Base-by-base conservation (phyloP, 2,329 filamentous ascomycete genomes). In the Dichotomopilus funicola region DNA sequence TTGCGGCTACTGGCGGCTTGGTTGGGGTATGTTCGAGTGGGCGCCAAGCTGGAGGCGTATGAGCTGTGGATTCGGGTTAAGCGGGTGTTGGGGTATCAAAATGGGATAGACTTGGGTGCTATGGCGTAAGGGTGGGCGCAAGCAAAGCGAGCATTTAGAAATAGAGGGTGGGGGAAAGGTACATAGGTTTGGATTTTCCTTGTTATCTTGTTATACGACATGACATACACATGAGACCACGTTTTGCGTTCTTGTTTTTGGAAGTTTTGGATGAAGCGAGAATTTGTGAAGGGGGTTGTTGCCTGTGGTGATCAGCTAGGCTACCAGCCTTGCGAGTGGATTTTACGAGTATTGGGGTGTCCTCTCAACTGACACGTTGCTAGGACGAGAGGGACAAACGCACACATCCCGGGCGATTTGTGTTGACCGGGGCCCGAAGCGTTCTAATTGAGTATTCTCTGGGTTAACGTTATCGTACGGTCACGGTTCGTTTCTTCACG, bases 11-110 rank as follows among this genome's bases (percentile, higher is more conserved):
- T 85, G 6, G 71, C 72, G 1, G 84, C 83, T 1, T 86, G 81
- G 75, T 57, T 81, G 55, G 76, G 78, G 1, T 84, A 78, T 62
- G 66, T 83, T 46, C 73, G 82, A 36, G 81, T 87, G 4, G 80
- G 83, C 69, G 61, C 82, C 42, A 86, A 85, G 73, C 72, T 88
- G 36, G 79, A 81, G 62, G 73, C 73, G 6, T 86, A 86, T 68
- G 84, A 87, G 72, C 65, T 81, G 43, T 85, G 80, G 79, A 68
- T 87, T 37, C 71, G 71, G 34, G 59, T 79, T 5, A 82, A 83
- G 71, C 74, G 81, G 54, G 63, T 75, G 37, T 63, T 72, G 7
- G 76, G 73, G 11, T 59, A 55, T 35, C 37, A 47, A 9, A 59
- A 56, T 38, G 54, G 44, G 11, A 49, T 59, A 38, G 56, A 52